Percentiles rank a stretch among this genome's conserved stretches.
These are phyloP conservation scores for Pichia ethanolica DNA, from an alignment of 805 yeast genomes.

Conservation along the genomic window DNA sequence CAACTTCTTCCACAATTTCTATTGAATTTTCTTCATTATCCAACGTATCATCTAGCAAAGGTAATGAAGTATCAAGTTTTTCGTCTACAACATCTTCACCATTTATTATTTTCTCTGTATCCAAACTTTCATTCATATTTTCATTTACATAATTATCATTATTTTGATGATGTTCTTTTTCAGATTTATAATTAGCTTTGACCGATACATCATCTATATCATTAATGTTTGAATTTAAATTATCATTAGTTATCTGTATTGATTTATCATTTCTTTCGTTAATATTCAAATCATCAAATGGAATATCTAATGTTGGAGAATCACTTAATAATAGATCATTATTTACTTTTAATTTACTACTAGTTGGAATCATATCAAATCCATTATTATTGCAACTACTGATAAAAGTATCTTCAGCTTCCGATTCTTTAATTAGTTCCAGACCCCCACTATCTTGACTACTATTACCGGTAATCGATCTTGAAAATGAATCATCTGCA, in stretches of 20 bases:
- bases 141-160: no score
- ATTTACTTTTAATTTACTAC: not conserved
- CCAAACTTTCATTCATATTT: no score
- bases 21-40: not conserved
- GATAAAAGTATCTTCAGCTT: constrained; percentile 3
- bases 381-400: not conserved
- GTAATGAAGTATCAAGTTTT: not conserved
- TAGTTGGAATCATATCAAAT: not conserved
- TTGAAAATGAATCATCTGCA: not conserved
- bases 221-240: no score
- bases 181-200: no score
- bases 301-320: not conserved
- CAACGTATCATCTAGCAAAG: not conserved
- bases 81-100: not conserved
- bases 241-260: no score
- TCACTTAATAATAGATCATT: not conserved
- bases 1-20: not conserved
- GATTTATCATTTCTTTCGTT: no score
- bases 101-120: no score
- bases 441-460: constrained; percentile 4
- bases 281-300: no score
- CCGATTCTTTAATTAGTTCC: constrained; percentile 10
- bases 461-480: not conserved
- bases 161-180: no score
- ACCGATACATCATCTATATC: no score